Conservation (phyloP, 1,139 yeast genomes). For the Taphrina betulina region DNA sequence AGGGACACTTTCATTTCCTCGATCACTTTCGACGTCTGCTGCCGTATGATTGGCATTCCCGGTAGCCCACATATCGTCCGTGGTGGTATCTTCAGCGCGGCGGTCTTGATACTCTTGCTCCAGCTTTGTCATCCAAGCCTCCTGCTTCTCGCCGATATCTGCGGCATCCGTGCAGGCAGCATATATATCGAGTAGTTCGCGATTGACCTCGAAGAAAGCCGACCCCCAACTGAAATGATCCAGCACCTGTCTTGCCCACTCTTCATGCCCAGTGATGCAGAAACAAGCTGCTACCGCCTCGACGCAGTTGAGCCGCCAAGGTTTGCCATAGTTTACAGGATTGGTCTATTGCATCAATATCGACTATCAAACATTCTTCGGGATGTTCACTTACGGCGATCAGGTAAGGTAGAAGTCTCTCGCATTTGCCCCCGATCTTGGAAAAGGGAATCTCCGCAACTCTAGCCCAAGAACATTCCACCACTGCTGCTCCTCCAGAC, state of each 20-base stretch:
- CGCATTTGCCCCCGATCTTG: slow-evolving; percentile 88
- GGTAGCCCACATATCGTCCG: slow-evolving; percentile 70
- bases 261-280: slow-evolving; percentile 86
- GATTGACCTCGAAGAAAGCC: slow-evolving; percentile 76
- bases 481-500: slow-evolving; percentile 86
- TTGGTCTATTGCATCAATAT: slow-evolving; percentile 70
- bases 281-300: slow-evolving; percentile 97
- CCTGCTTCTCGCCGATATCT: slow-evolving; percentile 71
- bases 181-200: slow-evolving; percentile 71
- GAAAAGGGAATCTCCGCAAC: slow-evolving; percentile 90
- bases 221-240: slow-evolving; percentile 91
- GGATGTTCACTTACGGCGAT: slow-evolving; percentile 28
- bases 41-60: slow-evolving; percentile 62
- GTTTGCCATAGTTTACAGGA: slow-evolving; percentile 94
- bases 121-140: slow-evolving; percentile 66
- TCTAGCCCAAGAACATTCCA: slow-evolving; percentile 98
- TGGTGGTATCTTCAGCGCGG: slow-evolving; percentile 50
- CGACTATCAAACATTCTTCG: no score
- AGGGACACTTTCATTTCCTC: not conserved
- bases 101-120: slow-evolving; percentile 70
- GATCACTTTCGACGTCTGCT: slow-evolving; percentile 4
- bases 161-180: slow-evolving; percentile 77
- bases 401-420: slow-evolving; percentile 48
- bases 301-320: slow-evolving; percentile 94
- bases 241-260: slow-evolving; percentile 79